phyloP scores from a whole-genome alignment of 1,284 basidiomycete genomes.

The Irpex lacteus region DNA sequence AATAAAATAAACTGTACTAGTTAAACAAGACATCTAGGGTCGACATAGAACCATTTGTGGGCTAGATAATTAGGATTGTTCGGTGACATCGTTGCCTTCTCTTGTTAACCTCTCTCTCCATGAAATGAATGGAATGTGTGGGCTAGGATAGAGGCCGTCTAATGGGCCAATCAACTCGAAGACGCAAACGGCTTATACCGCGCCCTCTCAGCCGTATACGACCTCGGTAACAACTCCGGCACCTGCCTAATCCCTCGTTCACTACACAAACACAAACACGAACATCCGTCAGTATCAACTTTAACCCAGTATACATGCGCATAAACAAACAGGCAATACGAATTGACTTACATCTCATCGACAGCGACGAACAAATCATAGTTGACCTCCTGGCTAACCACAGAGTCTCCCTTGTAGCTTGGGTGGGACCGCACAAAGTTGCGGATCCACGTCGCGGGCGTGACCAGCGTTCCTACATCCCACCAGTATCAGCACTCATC shows the following conservation, averaged over 20 bases:
- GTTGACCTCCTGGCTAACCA: conserved; percentile 88
- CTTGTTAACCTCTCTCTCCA: too few relatives aligned
- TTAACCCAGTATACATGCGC: background rate
- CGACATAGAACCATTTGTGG: too few relatives aligned
- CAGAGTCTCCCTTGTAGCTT: conserved; percentile 87
- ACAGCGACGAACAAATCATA: conserved; percentile 90
- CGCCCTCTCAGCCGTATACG: background rate
- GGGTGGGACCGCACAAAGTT: conserved; percentile 90
- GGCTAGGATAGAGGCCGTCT: too few relatives aligned
- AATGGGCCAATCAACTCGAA: background rate
- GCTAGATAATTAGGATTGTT: too few relatives aligned
- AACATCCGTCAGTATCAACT: too few relatives aligned
- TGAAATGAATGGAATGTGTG: too few relatives aligned
- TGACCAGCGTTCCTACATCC: conserved; percentile 81
- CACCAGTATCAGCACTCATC: too few relatives aligned
- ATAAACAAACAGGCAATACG: background rate
- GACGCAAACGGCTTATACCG: background rate
- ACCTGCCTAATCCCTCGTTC: conserved; percentile 13
- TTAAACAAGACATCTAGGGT: background rate
- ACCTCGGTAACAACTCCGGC: conserved; percentile 13
- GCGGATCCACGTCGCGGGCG: conserved; percentile 92
- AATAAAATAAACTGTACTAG: background rate
- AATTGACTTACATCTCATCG: conserved; percentile 80
- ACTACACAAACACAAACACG: background rate
- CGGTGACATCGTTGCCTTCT: too few relatives aligned